Evolutionary conservation across 2,329 filamentous ascomycete genomes (phyloP), one percentile per base, ranked within the genome.

Genomic region (Microdochium bolleyi): DNA sequence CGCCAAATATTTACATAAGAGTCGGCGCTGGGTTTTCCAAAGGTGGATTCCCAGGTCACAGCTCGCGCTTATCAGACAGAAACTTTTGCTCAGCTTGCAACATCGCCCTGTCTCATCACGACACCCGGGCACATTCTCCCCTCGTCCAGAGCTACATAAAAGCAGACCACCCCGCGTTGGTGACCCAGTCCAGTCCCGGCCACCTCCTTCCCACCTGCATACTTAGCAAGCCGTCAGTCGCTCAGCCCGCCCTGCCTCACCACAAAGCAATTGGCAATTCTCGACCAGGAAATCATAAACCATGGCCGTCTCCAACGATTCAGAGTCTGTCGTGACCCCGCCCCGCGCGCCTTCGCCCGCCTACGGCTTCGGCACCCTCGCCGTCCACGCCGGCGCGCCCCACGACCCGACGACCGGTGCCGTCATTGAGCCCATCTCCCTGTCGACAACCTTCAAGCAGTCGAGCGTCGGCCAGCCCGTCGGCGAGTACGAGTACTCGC

Each of bases 371-470:
- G 94, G 90, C 56, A 99, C 94, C 49, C 82, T 95, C 56, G 94
- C 94, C 53, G 94, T 99, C 21, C 94, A 99, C 72, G 92, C 92
- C 57, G 94, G 94, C 56, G 82, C 90, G 46, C 89, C 89, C 62
- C 89, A 95, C 69, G 94, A 99, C 73, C 88, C 92, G 49, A 76
- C 82, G 41, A 99, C 92, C 24, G 94, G 94, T 58, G 94, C 94
- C 60, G 94, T 99, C 63, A 99, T 99, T 68, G 90, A 94, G 72
- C 75, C 94, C 62, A 96, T 99, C 69, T 96, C 92, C 10, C 83
- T 99, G 24, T 96, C 92, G 24, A 97, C 94, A 16, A 99, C 94
- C 5, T 99, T 92, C 67, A 90, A 89, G n/a, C 94, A 99, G 75
- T 85, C 84, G 14, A 82, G 84, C 13, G 91, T 96, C 22, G 94